Base-by-base conservation (phyloP, 2,329 filamentous ascomycete genomes). In the Aspergillus chevalieri region DNA sequence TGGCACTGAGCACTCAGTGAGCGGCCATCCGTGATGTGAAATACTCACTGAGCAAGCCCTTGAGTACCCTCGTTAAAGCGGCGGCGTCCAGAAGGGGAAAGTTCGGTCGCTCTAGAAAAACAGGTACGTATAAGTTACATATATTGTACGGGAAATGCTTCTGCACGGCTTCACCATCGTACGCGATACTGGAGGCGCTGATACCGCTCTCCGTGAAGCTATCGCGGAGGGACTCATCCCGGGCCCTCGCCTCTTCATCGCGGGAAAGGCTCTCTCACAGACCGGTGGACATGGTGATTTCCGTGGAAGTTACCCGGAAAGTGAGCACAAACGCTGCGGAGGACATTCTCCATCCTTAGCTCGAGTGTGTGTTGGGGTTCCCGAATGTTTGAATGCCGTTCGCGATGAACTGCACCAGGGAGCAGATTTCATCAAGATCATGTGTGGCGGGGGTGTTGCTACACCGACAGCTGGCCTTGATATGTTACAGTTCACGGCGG, bases 351-450 rank as follows among this genome's bases (percentile, higher is more conserved):
- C 41, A 14, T 30, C 44, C 2, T 24, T 58, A 12, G 30, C 46
- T 14, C 2, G 75, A 67, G 61, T 81, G 1, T 75, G 72, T 46
- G 76, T 82, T 59, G 79, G 80, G 3, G 78, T 80, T 3, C 69
- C 77, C 0, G 75, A 77, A 36, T 82, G 79, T 50, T 64, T 79
- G 19, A 68, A 71, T 17, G 73, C 70, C 1, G 71, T 73, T 0
- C 69, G 80, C 3, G 78, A 81, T 47, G 74, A 82, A 61, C 60
- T 83, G 0, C 69, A 80, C 3, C 69, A 65, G 6, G 80, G 80
- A 2, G 76, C 78, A 1, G 75, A 83, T 56, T 82, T 82, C 56
- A 71, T 84, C 63, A 83, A 83, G 62, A 78, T 83, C 55, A 82
- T 82, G 78, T 68, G 68, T 4, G 74, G 74, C 8, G 80, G 80